Conservation (phyloP, 805 yeast genomes). For the Ogataea dorogensis region DNA sequence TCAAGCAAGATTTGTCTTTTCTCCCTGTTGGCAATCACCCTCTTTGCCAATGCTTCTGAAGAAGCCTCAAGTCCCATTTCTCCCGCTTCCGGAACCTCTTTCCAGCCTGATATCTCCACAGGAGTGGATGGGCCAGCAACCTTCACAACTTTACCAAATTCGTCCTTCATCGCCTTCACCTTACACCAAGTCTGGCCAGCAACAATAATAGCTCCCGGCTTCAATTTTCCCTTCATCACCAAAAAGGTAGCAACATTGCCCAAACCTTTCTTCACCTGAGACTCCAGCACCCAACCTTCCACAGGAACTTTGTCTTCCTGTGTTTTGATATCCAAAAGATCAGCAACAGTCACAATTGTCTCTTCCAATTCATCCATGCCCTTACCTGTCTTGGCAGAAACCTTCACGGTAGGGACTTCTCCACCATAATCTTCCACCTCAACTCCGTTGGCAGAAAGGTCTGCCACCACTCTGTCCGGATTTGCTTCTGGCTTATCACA, state of each 20-base stretch:
- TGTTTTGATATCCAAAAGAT: slow-evolving; percentile 74
- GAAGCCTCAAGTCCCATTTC: slow-evolving; percentile 77
- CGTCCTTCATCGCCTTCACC: slow-evolving; percentile 76
- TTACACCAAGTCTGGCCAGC: slow-evolving; percentile 88
- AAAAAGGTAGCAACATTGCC: slow-evolving; percentile 87
- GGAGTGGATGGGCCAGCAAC: slow-evolving; percentile 85
- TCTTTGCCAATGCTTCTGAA: slow-evolving; percentile 71
- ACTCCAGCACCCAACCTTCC: slow-evolving; percentile 91
- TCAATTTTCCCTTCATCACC: slow-evolving; percentile 74
- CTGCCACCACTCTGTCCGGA: slow-evolving; percentile 73
- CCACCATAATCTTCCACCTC: slow-evolving; percentile 95
- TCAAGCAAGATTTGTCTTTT: slow-evolving; percentile 50
- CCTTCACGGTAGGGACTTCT: slow-evolving; percentile 83
- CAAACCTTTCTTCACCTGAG: slow-evolving; percentile 74
- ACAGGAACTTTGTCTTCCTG: slow-evolving; percentile 48
- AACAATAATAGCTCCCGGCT: slow-evolving; percentile 68
- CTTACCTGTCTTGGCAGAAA: slow-evolving; percentile 85
- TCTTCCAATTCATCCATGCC: slow-evolving; percentile 91
- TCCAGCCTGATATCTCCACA: slow-evolving; percentile 93
- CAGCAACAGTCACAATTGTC: slow-evolving; percentile 81
- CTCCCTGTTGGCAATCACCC: slow-evolving; percentile 64
- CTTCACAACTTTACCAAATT: slow-evolving; percentile 59
- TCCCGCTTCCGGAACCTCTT: slow-evolving; percentile 87
- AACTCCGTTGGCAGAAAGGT: slow-evolving; percentile 71
- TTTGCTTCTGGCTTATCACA: slow-evolving; percentile 80